These are phyloP conservation scores for Calonectria pteridis DNA, from an alignment of 2,329 filamentous ascomycete genomes.

Conservation along the genomic window DNA sequence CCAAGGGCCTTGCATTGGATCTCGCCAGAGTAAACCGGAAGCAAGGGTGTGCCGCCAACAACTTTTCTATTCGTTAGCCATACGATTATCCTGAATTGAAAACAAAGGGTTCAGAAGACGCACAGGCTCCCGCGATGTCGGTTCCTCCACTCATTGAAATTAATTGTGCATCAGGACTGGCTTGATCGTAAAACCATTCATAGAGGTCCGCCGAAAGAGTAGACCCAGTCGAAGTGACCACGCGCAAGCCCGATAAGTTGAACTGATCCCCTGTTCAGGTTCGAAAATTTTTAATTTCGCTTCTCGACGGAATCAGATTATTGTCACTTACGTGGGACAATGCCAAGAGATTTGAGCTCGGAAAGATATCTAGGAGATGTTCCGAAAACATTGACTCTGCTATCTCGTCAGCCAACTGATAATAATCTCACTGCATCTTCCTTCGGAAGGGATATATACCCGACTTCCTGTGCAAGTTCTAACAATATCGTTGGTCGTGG, in stretches of 20 bases:
- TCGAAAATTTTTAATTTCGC: not conserved
- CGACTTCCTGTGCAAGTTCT: constrained; percentile 10
- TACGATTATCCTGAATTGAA: not conserved
- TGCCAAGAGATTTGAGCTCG: not conserved
- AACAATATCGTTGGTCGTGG: constrained; percentile 14
- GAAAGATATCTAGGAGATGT: constrained; percentile 23
- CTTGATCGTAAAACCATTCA: constrained; percentile 19
- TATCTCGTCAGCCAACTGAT: not conserved
- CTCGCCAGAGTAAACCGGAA: constrained; percentile 22
- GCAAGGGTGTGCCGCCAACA: constrained; percentile 20
- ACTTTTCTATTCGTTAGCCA: not conserved
- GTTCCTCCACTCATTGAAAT: constrained; percentile 26
- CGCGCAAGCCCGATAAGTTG: not conserved
- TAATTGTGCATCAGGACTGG: constrained; percentile 1
- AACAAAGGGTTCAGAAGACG: not conserved
- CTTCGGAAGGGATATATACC: not conserved
- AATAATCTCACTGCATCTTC: too few relatives aligned
- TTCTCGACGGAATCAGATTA: not conserved
- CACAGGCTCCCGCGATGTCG: constrained; percentile 21
- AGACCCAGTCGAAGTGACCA: constrained; percentile 20
- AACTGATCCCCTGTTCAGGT: not conserved
- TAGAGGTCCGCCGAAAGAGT: constrained; percentile 8
- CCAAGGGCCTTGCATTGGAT: constrained; percentile 30
- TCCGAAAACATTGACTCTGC: constrained; percentile 11
- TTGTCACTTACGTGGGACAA: constrained; percentile 8